phyloP scores from a whole-genome alignment of 345 rosid genomes.

The Salix dunnii region DNA sequence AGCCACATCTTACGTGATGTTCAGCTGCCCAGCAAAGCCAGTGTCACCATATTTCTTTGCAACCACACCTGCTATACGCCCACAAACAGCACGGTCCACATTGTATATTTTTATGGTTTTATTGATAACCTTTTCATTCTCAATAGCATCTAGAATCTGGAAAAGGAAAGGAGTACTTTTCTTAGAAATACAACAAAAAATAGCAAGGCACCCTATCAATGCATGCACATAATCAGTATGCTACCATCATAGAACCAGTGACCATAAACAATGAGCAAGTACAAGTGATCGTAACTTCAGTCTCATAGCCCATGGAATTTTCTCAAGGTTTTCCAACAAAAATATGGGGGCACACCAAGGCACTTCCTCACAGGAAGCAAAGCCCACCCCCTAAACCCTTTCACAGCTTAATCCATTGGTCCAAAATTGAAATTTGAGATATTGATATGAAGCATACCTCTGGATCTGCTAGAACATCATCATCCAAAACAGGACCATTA shows the following conservation, averaged over 20 bases:
- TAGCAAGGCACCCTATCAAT: slow-evolving; percentile 1
- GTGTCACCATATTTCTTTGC: slow-evolving; percentile 97
- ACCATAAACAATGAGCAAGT: neutral
- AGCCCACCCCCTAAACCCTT: neutral
- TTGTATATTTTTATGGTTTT: slow-evolving; percentile 78
- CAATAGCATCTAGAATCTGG: slow-evolving; percentile 79
- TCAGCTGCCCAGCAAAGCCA: slow-evolving; percentile 97
- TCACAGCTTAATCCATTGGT: neutral
- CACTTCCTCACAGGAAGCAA: neutral
- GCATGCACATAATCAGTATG: neutral
- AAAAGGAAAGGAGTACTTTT: neutral
- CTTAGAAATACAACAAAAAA: neutral
- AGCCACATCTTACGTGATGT: slow-evolving; percentile 65
- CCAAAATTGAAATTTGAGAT: neutral
- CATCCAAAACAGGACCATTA: slow-evolving; percentile 87
- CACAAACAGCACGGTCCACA: slow-evolving; percentile 94
- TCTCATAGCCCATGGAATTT: neutral
- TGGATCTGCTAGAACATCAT: slow-evolving; percentile 70
- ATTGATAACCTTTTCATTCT: slow-evolving; percentile 66
- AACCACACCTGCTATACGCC: slow-evolving; percentile 82
- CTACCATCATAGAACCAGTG: neutral
- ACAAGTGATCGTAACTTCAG: neutral
- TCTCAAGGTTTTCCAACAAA: neutral
- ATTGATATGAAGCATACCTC: slow-evolving; percentile 44
- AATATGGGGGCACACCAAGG: neutral